Conservation (phyloP, 169 alveolate species). For the Plasmodium cynomolgi region DNA sequence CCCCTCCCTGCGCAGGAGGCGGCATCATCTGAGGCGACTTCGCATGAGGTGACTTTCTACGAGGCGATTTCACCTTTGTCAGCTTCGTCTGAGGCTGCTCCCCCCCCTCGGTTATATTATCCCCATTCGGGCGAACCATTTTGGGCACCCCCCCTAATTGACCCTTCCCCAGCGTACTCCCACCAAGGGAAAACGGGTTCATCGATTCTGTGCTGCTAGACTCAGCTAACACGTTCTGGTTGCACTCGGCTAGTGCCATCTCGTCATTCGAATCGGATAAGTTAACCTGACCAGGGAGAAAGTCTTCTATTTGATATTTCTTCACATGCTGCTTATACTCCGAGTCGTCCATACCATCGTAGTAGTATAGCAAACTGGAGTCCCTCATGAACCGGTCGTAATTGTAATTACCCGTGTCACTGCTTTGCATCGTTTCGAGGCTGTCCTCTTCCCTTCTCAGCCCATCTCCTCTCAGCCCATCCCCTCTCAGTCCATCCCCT, state of each 20-base stretch:
- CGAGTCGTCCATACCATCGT: neutral
- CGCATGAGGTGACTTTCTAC: too few relatives aligned
- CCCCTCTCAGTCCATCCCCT: neutral
- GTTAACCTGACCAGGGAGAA: neutral
- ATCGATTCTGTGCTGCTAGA: neutral
- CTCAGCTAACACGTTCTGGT: neutral
- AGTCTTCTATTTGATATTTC: neutral
- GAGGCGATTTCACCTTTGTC: neutral
- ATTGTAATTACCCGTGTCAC: neutral
- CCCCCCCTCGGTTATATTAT: neutral
- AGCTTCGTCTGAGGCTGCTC: too few relatives aligned
- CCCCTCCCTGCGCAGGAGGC: neutral
- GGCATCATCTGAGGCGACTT: neutral
- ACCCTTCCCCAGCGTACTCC: neutral
- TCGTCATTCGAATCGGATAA: neutral
- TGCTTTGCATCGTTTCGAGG: constrained; percentile 7
- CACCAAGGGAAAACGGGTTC: neutral
- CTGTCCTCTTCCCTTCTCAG: neutral
- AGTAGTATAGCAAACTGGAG: constrained; percentile 6
- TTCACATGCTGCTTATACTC: neutral
- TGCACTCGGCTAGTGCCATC: neutral
- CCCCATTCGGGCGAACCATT: neutral
- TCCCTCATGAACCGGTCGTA: neutral
- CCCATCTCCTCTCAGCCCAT: neutral
- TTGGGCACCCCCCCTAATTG: neutral